Evolutionary conservation across 2,329 filamentous ascomycete genomes (phyloP).

Genomic region (Colletotrichum spaethianum): DNA sequence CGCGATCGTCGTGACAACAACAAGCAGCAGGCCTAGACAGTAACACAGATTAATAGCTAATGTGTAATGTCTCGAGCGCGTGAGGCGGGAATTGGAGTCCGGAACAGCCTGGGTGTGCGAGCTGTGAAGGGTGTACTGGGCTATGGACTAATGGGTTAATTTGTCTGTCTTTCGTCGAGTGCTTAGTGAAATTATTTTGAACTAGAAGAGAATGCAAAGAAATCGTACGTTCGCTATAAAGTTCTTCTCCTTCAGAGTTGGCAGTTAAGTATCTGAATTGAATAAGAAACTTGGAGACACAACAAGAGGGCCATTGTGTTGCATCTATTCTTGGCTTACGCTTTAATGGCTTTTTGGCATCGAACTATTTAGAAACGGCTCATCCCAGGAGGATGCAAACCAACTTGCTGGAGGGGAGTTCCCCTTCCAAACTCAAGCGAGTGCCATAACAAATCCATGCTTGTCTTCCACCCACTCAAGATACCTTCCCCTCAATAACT

Average conservation of each 20-base stretch:
- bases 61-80: background rate
- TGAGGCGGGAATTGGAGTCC: background rate
- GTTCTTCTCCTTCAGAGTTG: no score
- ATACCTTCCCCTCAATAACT: no score
- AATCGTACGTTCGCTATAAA: background rate
- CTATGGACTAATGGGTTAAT: background rate
- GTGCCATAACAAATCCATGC: no score
- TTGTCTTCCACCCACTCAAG: no score
- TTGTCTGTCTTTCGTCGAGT: constrained; percentile 6
- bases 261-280: background rate
- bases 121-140: background rate
- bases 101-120: background rate
- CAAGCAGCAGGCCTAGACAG: background rate
- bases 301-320: no score
- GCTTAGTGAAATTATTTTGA: background rate
- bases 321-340: no score
- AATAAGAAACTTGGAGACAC: no score
- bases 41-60: background rate
- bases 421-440: no score
- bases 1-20: constrained; percentile 1
- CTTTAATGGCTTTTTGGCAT: no score
- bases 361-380: no score
- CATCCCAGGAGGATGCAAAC: no score
- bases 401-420: no score
- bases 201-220: background rate